Base-by-base conservation (phyloP, 176 grass and related monocot genomes). In the Lolium rigidum region DNA sequence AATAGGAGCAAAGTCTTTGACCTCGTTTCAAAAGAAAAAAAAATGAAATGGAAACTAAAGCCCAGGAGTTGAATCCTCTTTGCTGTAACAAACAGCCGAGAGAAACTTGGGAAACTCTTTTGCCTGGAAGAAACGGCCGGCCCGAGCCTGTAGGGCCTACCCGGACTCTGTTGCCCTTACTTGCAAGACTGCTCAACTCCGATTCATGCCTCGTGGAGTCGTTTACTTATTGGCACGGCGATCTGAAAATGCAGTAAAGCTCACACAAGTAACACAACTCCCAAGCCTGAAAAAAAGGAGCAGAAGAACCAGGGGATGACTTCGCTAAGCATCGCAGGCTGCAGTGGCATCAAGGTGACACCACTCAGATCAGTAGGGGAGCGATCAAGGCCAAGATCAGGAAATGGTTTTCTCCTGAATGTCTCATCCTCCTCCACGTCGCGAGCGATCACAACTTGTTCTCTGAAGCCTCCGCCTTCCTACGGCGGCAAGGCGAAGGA, bases 171-270 rank as follows among this genome's bases (percentile, higher is more conserved):
- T 64, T 55, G 83, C 72, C 18, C 58, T 76, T 78, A 52, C 89
- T 83, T 90, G 85, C 52, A 90, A 86, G 89, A 87, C 66, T 83
- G 54, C 18, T 79, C 80, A 68, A 90, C 80, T 44, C 66, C 22
- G 59, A 69, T n/a, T 28, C 82, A 37, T 74, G 31, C 60, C 37
- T 73, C 46, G 10, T n/a, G 43, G 0, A 52, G 49, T 39, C 7
- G 68, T 66, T 78, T 87, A 84, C 81, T 91, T 87, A 91, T 88
- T 85, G 50, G 70, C 85, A 21, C 76, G 3, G 39, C 18, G 77
- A 54, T 48, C 59, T 44, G 77, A 55, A 48, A 22, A 22, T 73
- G 11, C 24, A 56, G 44, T 20, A 65, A 9, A 90, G 61, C 14
- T 72, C 63, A 44, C 22, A 70, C 22, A 55, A 13, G 63, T 87